Evolutionary conservation across 164 flowering plant species (phyloP).

Genomic region (Chimonanthus praecox): DNA sequence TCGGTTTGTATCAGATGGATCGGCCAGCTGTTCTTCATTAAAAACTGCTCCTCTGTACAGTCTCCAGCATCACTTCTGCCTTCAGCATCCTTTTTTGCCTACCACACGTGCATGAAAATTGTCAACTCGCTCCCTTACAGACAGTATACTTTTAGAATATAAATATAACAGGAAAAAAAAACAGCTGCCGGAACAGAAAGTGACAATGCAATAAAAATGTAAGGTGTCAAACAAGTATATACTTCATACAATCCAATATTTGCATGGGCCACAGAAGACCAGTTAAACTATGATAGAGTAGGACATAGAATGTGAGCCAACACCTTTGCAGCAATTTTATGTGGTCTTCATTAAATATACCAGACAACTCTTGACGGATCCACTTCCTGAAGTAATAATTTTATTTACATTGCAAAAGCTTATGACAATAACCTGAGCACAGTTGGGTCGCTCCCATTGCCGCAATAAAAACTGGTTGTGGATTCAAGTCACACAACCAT

Average conservation of each 20-base stretch:
- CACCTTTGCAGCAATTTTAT: neutral
- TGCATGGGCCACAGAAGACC: neutral
- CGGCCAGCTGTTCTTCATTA: slow-evolving; percentile 26
- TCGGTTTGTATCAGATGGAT: slow-evolving; percentile 32
- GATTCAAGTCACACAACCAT: no score
- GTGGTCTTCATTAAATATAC: neutral
- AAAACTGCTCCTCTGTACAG: slow-evolving; percentile 31
- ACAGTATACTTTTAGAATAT: no score
- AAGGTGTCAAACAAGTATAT: neutral
- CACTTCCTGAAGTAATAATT: neutral
- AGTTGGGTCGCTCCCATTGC: no score
- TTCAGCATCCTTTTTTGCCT: slow-evolving; percentile 45
- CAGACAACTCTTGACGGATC: neutral
- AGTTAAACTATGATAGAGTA: neutral
- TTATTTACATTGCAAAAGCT: no score
- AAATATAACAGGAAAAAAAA: neutral
- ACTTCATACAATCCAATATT: neutral
- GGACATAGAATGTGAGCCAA: no score
- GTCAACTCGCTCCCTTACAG: neutral
- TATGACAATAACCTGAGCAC: no score
- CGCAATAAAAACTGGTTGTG: no score
- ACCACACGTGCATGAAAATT: slow-evolving; percentile 10
- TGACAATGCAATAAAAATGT: neutral
- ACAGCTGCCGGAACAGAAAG: neutral
- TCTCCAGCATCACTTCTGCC: slow-evolving; percentile 32